These are phyloP conservation scores for Phaeosphaeria sp. DNA, from an alignment of 2,329 filamentous ascomycete genomes.

Conservation along the genomic window DNA sequence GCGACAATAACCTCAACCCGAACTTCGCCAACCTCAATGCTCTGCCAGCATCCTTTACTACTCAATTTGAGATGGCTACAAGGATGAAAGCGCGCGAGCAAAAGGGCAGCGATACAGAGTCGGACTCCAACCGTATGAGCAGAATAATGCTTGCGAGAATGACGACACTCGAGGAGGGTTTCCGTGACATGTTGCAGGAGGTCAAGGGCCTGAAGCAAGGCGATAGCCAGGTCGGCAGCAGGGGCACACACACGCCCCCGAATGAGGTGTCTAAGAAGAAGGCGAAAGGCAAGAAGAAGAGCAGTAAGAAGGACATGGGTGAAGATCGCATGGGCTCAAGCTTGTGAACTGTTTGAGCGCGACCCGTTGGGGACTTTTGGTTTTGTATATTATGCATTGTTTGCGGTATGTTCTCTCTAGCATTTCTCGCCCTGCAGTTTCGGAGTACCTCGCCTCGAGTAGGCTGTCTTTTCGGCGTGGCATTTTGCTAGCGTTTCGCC, in stretches of 20 bases:
- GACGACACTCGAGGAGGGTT: constrained; percentile 91
- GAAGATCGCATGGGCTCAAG: constrained; percentile 40
- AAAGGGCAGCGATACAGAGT: constrained; percentile 34
- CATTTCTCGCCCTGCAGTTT: not conserved
- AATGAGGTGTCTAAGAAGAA: constrained; percentile 34
- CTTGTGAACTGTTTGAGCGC: constrained; percentile 4
- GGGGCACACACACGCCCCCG: constrained; percentile 38
- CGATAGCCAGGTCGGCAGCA: constrained; percentile 31
- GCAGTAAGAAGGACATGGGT: constrained; percentile 20
- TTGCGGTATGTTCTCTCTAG: not conserved
- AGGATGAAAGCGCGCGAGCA: constrained; percentile 30
- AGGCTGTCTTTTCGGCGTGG: not conserved
- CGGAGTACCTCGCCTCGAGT: not conserved
- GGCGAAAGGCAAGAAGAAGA: constrained; percentile 42
- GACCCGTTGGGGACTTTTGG: not conserved
- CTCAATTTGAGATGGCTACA: constrained; percentile 60
- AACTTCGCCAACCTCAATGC: constrained; percentile 67
- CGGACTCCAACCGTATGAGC: constrained; percentile 57
- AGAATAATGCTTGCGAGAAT: constrained; percentile 86
- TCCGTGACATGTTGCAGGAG: constrained; percentile 84
- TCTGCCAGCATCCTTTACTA: constrained; percentile 79
- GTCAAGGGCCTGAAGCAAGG: constrained; percentile 69
- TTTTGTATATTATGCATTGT: not conserved
- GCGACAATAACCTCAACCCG: constrained; percentile 65
- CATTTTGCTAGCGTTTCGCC: not conserved